Conservation (phyloP, 352 stramenopile species). For the Aphanomyces euteiches region DNA sequence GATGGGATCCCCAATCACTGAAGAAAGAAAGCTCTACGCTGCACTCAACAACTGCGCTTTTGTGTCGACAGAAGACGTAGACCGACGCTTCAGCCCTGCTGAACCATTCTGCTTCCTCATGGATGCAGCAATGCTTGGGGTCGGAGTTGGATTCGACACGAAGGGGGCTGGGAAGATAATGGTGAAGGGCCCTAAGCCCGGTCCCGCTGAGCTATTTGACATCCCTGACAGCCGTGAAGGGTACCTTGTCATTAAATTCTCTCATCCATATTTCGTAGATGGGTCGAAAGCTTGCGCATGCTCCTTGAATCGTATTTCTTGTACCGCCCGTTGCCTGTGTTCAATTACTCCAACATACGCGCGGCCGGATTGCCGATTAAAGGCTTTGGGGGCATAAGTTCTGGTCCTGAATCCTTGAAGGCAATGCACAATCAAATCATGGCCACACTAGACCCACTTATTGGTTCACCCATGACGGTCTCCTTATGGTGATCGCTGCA, state of each 20-base stretch:
- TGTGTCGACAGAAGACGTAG: conserved; percentile 80
- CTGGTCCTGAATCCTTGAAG: conserved; percentile 68
- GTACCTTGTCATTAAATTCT: background rate
- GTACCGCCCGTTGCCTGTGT: conserved; percentile 38
- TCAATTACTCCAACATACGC: conserved; percentile 85
- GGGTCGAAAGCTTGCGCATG: conserved; percentile 79
- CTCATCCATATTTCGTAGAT: conserved; percentile 35
- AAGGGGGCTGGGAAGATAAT: conserved; percentile 71
- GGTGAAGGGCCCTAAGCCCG: conserved; percentile 38
- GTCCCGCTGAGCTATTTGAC: conserved; percentile 33
- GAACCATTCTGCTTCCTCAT: conserved; percentile 94
- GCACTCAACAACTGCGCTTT: conserved; percentile 94
- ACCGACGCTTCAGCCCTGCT: conserved; percentile 49
- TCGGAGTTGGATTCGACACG: conserved; percentile 93
- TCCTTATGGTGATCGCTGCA: no score
- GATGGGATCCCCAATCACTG: conserved; percentile 91
- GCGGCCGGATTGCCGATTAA: conserved; percentile 78
- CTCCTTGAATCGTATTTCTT: conserved; percentile 86
- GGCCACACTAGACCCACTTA: conserved; percentile 48
- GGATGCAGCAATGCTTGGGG: conserved; percentile 92
- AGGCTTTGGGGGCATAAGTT: conserved; percentile 89
- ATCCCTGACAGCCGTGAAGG: conserved; percentile 68
- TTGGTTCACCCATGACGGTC: conserved; percentile 52
- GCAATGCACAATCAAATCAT: conserved; percentile 65
- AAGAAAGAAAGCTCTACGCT: conserved; percentile 74